phyloP scores from a whole-genome alignment of 352 stramenopile species.

The Phytophthora cactorum region DNA sequence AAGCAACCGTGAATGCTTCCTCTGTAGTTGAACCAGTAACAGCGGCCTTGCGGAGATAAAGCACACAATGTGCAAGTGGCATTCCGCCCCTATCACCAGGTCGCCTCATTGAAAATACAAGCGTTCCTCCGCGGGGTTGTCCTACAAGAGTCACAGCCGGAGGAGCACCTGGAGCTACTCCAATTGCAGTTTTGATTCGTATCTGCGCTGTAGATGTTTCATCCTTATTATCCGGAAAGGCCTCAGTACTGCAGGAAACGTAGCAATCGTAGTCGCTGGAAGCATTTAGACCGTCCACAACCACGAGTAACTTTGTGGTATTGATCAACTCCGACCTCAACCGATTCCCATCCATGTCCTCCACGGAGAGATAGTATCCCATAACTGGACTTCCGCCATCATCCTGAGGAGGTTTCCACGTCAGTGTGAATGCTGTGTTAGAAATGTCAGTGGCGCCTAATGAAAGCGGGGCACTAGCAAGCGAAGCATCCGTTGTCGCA shows the following conservation, averaged over 20 bases:
- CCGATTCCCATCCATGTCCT: conserved; percentile 1
- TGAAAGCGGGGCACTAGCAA: conserved; percentile 32
- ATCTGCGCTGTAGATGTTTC: conserved; percentile 24
- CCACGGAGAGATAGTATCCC: conserved; percentile 25
- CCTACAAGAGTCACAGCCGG: conserved; percentile 22
- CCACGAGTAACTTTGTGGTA: conserved; percentile 5
- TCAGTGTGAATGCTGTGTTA: conserved; percentile 32
- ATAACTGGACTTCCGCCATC: conserved; percentile 41
- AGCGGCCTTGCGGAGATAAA: conserved; percentile 42
- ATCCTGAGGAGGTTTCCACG: conserved; percentile 50
- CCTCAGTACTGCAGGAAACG: conserved; percentile 28
- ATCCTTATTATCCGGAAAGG: conserved; percentile 27
- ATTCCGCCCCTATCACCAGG: conserved; percentile 46
- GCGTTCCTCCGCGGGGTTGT: conserved; percentile 35
- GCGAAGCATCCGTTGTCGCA: conserved; percentile 39
- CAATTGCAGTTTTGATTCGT: conserved; percentile 26
- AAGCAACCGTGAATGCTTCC: conserved; percentile 29
- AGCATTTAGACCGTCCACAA: conserved; percentile 36
- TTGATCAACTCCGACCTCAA: conserved; percentile 1
- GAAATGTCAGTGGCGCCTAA: conserved; percentile 10
- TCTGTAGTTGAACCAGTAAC: background rate
- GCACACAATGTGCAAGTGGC: conserved; percentile 29
- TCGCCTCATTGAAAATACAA: conserved; percentile 42
- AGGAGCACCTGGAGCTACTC: conserved; percentile 24
- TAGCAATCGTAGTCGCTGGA: conserved; percentile 45